Evolutionary conservation across 2,329 filamentous ascomycete species (phyloP).

Genomic region (Nemania abortiva): DNA sequence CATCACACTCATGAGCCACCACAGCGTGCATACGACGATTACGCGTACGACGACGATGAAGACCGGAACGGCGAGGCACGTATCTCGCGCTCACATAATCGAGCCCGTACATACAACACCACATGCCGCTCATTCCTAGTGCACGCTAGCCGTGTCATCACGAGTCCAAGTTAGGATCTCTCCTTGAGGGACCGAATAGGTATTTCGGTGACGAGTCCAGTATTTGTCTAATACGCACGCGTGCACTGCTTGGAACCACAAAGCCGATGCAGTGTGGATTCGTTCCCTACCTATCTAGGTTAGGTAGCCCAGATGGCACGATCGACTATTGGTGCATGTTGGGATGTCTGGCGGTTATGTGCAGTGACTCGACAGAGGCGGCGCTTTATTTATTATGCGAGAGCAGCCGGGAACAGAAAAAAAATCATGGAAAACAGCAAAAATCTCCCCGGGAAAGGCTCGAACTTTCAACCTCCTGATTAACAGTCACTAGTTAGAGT

Average conservation of each 20-base stretch:
- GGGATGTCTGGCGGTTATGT: neutral
- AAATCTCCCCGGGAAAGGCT: conserved; percentile 2
- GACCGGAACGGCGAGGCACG: neutral
- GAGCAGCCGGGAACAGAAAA: neutral
- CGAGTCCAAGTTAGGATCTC: too few species aligned
- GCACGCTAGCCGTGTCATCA: too few species aligned
- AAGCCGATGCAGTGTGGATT: neutral
- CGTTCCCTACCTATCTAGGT: neutral
- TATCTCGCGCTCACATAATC: neutral
- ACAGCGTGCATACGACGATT: neutral
- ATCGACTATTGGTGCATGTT: conserved; percentile 1
- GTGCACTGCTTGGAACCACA: neutral
- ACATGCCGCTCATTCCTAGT: too few species aligned
- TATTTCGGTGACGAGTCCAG: neutral
- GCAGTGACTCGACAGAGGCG: neutral
- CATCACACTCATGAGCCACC: neutral
- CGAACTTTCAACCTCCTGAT: conserved; percentile 10
- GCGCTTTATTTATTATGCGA: too few species aligned
- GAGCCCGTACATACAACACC: too few species aligned
- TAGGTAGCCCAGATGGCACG: neutral
- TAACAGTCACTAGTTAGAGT: neutral
- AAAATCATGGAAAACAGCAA: neutral
- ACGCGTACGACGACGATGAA: neutral
- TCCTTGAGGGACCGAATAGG: too few species aligned
- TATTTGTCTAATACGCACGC: neutral